Evolutionary conservation across 305 asterid species (phyloP).

Genomic region (Solanum hybrid): DNA sequence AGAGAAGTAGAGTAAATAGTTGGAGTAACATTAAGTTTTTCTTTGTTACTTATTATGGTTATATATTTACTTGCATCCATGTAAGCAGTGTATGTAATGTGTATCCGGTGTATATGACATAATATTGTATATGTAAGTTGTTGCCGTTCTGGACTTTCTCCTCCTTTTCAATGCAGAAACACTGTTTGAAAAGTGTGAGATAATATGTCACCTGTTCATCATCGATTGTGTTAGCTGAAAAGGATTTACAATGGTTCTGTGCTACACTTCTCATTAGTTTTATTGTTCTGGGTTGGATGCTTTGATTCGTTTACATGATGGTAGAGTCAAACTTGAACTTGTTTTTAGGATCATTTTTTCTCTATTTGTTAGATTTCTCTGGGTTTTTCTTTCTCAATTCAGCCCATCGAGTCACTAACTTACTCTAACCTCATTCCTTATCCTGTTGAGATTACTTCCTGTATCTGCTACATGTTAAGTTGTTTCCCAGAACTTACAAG

Average conservation of each 20-base stretch:
- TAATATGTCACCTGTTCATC: background rate
- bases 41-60: background rate
- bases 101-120: background rate
- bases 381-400: background rate
- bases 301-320: background rate
- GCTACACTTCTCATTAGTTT: background rate
- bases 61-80: background rate
- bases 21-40: background rate
- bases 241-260: background rate
- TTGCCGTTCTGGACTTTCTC: background rate
- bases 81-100: background rate
- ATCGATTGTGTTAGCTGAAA: background rate
- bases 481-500: background rate
- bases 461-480: background rate
- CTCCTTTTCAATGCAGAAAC: background rate
- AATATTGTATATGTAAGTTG: background rate
- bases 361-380: background rate
- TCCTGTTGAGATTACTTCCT: background rate
- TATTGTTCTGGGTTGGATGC: background rate
- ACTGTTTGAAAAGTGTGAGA: background rate
- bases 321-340: background rate
- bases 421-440: background rate
- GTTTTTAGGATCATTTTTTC: background rate
- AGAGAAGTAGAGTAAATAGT: background rate
- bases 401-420: background rate